Evolutionary conservation across 176 grass and related monocot species (phyloP).

Genomic region (Zea luxurians): DNA sequence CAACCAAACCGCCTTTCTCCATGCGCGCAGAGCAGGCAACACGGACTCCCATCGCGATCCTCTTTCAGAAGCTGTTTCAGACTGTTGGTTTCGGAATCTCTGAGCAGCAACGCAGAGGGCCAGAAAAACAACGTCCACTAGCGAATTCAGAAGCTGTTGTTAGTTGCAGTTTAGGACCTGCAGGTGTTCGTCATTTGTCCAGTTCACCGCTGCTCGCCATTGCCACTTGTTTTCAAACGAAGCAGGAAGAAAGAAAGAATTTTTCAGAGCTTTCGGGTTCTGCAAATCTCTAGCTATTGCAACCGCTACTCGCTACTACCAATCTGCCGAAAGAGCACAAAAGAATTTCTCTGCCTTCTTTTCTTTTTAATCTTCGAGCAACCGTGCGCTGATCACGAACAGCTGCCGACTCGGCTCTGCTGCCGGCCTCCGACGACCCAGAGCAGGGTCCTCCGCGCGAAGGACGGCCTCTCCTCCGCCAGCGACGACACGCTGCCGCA

Average conservation of each 20-base stretch:
- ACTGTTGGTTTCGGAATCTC: neutral
- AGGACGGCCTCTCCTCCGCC: constrained; percentile 67
- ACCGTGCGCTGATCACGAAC: constrained; percentile 27
- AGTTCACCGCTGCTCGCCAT: neutral
- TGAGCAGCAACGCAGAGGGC: neutral
- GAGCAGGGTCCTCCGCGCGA: constrained; percentile 75
- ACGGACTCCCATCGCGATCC: neutral
- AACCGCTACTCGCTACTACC: neutral
- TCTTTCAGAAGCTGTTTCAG: neutral
- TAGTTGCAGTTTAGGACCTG: neutral
- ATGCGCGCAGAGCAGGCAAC: neutral
- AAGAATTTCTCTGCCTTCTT: neutral
- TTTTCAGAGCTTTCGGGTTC: constrained; percentile 23
- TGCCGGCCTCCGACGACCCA: constrained; percentile 83
- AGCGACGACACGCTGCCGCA: constrained; percentile 55
- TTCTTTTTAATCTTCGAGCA: neutral
- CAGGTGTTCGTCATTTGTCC: neutral
- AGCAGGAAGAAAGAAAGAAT: neutral
- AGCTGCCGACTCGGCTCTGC: constrained; percentile 50
- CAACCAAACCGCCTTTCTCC: constrained; percentile 37
- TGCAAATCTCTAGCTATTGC: constrained; percentile 39
- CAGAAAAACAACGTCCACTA: neutral
- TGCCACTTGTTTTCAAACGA: neutral
- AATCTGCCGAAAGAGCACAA: constrained; percentile 1
- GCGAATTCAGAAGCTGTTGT: neutral